Evolutionary conservation across 345 rosid genomes (phyloP).

Genomic region (Eucalyptus virginea): DNA sequence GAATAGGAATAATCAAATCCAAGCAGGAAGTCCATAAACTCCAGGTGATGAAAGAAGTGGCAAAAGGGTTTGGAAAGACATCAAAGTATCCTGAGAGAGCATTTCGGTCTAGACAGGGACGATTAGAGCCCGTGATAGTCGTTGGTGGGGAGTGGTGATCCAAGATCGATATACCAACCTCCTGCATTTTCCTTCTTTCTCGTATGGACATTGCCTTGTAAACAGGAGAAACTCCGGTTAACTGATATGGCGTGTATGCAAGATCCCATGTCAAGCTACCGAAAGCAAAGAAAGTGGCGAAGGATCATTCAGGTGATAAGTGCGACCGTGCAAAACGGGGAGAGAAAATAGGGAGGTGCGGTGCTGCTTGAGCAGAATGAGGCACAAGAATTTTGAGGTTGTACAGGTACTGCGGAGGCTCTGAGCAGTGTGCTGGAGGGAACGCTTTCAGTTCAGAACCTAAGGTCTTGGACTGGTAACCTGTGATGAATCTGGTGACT

Average conservation of each 20-base stretch:
- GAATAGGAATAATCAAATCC: conserved; percentile 44
- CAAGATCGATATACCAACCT: not conserved
- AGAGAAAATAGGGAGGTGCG: not conserved
- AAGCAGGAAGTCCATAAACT: conserved; percentile 40
- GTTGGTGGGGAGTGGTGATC: not conserved
- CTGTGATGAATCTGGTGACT: not conserved
- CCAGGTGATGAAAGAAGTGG: conserved; percentile 60
- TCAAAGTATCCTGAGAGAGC: conserved; percentile 34
- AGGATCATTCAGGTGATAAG: not conserved
- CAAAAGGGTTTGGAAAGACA: conserved; percentile 64
- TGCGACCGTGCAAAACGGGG: not conserved
- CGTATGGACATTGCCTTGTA: not conserved
- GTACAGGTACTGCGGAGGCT: not conserved
- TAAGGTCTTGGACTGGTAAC: not conserved
- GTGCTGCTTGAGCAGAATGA: not conserved
- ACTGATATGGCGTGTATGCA: not conserved
- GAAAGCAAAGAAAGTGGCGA: not conserved
- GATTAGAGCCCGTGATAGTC: not conserved
- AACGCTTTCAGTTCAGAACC: not conserved
- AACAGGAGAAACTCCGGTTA: not conserved
- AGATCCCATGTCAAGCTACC: not conserved
- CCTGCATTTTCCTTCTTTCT: not conserved
- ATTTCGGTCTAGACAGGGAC: conserved; percentile 30
- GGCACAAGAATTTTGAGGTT: not conserved
- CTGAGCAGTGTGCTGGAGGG: not conserved